phyloP scores from a whole-genome alignment of 129 eudicot genomes.

The Helichrysum umbraculigerum region DNA sequence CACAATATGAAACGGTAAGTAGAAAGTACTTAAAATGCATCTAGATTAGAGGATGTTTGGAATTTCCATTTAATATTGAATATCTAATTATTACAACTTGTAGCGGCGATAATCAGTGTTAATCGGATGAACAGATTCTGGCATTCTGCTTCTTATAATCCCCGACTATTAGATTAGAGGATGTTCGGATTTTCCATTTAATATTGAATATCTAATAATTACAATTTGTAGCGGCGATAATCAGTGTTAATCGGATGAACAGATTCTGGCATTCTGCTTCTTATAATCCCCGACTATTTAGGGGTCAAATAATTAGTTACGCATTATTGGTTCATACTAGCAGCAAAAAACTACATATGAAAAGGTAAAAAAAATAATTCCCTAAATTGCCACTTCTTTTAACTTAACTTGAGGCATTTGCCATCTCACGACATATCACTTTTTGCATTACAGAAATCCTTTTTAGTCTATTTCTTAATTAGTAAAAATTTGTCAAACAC shows the following conservation, averaged over 20 bases:
- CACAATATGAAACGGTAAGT: conserved; percentile 14
- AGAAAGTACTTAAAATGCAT: neutral
- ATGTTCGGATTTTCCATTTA: neutral
- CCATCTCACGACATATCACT: too few species aligned
- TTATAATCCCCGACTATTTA: neutral
- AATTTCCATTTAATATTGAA: neutral
- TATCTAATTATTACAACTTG: neutral
- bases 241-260: neutral
- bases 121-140: neutral
- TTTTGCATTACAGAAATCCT: too few species aligned
- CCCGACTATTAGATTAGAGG: neutral
- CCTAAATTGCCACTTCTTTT: too few species aligned
- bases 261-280: neutral
- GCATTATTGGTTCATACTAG: too few species aligned
- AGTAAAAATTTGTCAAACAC: too few species aligned
- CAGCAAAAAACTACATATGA: too few species aligned
- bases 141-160: neutral
- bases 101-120: neutral
- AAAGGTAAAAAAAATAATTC: too few species aligned
- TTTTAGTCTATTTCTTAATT: too few species aligned
- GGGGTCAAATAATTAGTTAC: neutral
- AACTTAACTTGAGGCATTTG: too few species aligned
- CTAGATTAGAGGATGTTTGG: neutral
- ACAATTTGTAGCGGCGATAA: neutral
- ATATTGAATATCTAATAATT: neutral